phyloP scores from a whole-genome alignment of 148 eudicot genomes.

The Rhododendron williamsianum region DNA sequence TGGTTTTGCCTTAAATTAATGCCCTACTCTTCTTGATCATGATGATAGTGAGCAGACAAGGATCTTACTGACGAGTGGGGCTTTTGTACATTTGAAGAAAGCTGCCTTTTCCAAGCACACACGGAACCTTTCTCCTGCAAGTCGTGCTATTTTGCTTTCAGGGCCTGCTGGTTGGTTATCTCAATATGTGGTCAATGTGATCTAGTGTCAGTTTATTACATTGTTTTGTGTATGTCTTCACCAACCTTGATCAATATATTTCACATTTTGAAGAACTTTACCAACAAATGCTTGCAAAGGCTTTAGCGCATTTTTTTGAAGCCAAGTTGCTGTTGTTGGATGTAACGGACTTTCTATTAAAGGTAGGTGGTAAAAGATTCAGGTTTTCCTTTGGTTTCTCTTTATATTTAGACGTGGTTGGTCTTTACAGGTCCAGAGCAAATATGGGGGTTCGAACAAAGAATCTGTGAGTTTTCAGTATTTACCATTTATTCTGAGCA shows the following conservation, averaged over 20 bases:
- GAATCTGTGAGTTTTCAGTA: conserved; percentile 49
- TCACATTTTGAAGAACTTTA: conserved; percentile 56
- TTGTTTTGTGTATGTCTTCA: not conserved
- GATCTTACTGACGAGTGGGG: conserved; percentile 85
- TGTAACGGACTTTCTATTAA: conserved; percentile 65
- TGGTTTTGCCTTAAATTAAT: not conserved
- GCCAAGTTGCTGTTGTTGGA: conserved; percentile 82
- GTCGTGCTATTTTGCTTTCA: conserved; percentile 83
- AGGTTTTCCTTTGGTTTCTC: not conserved
- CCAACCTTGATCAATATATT: conserved; percentile 2
- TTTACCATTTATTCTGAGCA: not conserved
- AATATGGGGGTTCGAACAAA: conserved; percentile 55
- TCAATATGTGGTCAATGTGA: conserved; percentile 9
- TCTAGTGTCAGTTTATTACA: not conserved
- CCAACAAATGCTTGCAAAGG: conserved; percentile 97
- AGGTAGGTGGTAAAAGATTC: conserved; percentile 38
- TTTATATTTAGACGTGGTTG: not conserved
- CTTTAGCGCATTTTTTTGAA: conserved; percentile 80
- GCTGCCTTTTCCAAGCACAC: conserved; percentile 75
- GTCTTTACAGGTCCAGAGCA: conserved; percentile 69
- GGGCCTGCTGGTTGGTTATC: conserved; percentile 81
- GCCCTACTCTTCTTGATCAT: conserved; percentile 5
- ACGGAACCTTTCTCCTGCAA: conserved; percentile 85
- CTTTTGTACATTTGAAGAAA: conserved; percentile 75
- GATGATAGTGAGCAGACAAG: conserved; percentile 80